Conservation (phyloP, 2,329 filamentous ascomycete genomes). For the Sordariomycetes sp. region DNA sequence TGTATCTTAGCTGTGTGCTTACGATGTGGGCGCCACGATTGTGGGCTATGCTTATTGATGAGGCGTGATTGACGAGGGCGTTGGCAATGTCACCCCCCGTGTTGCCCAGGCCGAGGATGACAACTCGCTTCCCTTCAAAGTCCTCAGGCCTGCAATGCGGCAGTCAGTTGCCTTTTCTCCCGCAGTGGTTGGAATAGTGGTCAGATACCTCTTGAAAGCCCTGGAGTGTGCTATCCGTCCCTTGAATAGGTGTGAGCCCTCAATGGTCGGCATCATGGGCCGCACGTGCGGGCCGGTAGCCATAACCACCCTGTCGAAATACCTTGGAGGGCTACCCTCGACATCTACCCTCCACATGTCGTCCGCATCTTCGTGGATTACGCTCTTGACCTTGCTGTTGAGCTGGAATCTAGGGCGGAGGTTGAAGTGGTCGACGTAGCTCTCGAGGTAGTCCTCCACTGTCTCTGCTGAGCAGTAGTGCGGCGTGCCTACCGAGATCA, state of each 20-base stretch:
- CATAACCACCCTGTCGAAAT: slow-evolving; percentile 28
- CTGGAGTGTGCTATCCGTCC: slow-evolving; percentile 1
- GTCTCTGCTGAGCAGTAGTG: slow-evolving; percentile 11
- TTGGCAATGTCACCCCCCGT: slow-evolving; percentile 20
- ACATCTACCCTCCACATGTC: slow-evolving; percentile 18
- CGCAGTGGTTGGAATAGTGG: too few relatives aligned
- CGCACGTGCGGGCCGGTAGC: slow-evolving; percentile 21
- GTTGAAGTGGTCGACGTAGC: slow-evolving; percentile 21
- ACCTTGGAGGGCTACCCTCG: slow-evolving; percentile 8
- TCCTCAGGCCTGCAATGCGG: slow-evolving; percentile 9
- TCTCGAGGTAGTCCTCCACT: slow-evolving; percentile 21
- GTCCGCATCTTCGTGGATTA: slow-evolving; percentile 3
- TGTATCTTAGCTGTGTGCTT: too few relatives aligned
- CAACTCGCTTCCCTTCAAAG: slow-evolving; percentile 29
- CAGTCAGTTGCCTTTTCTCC: too few relatives aligned
- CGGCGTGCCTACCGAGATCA: slow-evolving; percentile 2
- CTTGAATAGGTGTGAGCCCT: slow-evolving; percentile 10
- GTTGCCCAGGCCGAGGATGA: slow-evolving; percentile 32
- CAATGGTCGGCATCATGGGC: slow-evolving; percentile 23
- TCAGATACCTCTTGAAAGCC: slow-evolving; percentile 4
- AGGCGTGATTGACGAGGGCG: slow-evolving; percentile 17
- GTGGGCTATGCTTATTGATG: background rate
- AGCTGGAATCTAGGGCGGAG: slow-evolving; percentile 15
- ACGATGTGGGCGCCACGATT: slow-evolving; percentile 3
- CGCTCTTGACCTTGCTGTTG: slow-evolving; percentile 10